These are phyloP conservation scores for Amylostereum chailletii DNA, from an alignment of 1,284 basidiomycete genomes.

Conservation along the genomic window DNA sequence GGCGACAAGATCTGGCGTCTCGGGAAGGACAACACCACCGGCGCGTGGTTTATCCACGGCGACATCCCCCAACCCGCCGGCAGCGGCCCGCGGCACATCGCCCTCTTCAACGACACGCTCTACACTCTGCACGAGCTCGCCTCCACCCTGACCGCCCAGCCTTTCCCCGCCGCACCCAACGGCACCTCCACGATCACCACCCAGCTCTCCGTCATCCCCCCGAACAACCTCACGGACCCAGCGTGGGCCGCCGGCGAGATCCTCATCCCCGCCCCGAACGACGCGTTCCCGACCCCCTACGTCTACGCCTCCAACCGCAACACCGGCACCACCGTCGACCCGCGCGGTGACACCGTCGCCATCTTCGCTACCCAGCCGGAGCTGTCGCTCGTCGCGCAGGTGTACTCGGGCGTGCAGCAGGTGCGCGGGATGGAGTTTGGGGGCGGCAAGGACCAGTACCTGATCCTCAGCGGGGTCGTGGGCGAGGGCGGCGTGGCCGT, in stretches of 20 bases:
- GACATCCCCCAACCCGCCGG: conserved; percentile 52
- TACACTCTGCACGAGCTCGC: conserved; percentile 58
- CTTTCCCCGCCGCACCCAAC: conserved; percentile 38
- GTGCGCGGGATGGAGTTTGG: conserved; percentile 28
- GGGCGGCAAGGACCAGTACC: conserved; percentile 23
- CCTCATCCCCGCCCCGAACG: conserved; percentile 42
- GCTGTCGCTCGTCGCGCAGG: conserved; percentile 22
- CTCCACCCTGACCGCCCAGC: conserved; percentile 55
- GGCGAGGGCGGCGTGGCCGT: conserved; percentile 24
- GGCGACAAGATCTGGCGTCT: conserved; percentile 60
- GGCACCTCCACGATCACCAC: conserved; percentile 39
- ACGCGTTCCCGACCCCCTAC: conserved; percentile 39
- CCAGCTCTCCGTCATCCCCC: conserved; percentile 46
- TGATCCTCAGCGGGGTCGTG: conserved; percentile 24
- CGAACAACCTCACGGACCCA: conserved; percentile 23
- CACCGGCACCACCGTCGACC: conserved; percentile 32
- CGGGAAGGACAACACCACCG: conserved; percentile 26
- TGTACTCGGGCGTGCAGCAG: conserved; percentile 26
- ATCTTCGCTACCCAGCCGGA: conserved; percentile 33
- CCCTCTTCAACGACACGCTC: conserved; percentile 40
- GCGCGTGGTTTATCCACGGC: conserved; percentile 46
- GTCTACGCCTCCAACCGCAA: conserved; percentile 69
- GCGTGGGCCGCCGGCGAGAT: conserved; percentile 30
- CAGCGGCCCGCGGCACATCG: conserved; percentile 62
- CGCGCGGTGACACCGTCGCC: conserved; percentile 52